Conservation (phyloP, 257 asterid species). For the Lycium ferocissimum region DNA sequence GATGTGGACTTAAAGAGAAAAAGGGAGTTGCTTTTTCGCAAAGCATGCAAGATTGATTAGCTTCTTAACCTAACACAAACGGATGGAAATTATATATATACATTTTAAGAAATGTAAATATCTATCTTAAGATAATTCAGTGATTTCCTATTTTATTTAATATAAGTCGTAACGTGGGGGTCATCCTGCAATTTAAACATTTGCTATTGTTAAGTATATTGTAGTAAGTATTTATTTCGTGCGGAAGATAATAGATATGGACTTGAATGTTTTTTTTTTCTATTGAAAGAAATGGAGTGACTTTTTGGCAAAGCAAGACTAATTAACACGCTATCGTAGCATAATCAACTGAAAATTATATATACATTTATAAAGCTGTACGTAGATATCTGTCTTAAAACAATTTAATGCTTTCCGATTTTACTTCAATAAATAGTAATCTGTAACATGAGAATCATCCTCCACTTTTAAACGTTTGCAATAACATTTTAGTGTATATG, state of each 20-base stretch:
- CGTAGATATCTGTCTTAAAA: background rate
- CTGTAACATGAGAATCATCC: background rate
- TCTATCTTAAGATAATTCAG: background rate
- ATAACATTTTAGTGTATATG: background rate
- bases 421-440: background rate
- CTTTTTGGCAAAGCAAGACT: background rate
- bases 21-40: background rate
- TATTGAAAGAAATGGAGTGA: slow-evolving; percentile 3
- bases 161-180: background rate
- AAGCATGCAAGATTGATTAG: background rate
- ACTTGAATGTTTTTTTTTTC: background rate
- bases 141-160: background rate
- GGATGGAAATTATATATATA: too few relatives aligned
- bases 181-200: background rate
- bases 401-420: background rate
- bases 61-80: background rate
- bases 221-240: background rate
- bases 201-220: background rate
- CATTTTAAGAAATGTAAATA: background rate
- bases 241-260: background rate
- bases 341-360: background rate
- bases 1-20: background rate
- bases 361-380: background rate
- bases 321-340: background rate
- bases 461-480: background rate